Conservation (phyloP, 2,329 filamentous ascomycete species). For the Zymoseptoria pseudotritici region DNA sequence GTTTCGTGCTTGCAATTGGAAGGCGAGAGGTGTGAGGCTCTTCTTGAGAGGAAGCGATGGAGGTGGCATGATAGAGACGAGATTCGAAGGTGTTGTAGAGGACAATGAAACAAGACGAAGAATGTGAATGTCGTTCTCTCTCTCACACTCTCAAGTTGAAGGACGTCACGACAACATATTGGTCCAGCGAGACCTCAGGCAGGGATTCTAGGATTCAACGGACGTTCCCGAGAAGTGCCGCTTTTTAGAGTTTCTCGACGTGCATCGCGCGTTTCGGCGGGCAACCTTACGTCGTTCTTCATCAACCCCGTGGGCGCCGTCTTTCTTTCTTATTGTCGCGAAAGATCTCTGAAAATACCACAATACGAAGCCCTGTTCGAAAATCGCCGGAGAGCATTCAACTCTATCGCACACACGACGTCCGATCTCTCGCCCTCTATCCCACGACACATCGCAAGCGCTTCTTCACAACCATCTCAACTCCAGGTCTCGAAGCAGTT, state of each 20-base stretch:
- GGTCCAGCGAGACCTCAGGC: neutral
- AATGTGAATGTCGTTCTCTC: neutral
- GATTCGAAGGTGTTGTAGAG: neutral
- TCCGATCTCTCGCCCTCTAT: constrained; percentile 1
- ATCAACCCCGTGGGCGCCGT: neutral
- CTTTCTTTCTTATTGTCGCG: neutral
- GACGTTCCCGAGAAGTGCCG: neutral
- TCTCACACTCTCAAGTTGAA: neutral
- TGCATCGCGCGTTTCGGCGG: neutral
- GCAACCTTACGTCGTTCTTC: neutral
- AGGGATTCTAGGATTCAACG: neutral
- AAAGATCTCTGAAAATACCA: neutral
- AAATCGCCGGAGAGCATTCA: neutral
- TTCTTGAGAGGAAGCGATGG: constrained; percentile 21
- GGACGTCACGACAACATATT: neutral
- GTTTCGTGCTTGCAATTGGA: constrained; percentile 23
- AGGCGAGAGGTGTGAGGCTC: constrained; percentile 23
- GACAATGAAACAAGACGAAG: neutral
- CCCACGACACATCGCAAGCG: neutral
- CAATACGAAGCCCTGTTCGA: neutral
- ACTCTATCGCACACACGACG: neutral
- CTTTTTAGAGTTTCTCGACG: neutral
- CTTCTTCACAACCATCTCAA: neutral
- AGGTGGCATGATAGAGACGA: neutral
- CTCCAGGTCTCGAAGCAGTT: neutral